Percentiles rank a stretch among this genome's conserved stretches.
Conservation (phyloP, 2,329 filamentous ascomycete genomes). For the Venturia pyrina region DNA sequence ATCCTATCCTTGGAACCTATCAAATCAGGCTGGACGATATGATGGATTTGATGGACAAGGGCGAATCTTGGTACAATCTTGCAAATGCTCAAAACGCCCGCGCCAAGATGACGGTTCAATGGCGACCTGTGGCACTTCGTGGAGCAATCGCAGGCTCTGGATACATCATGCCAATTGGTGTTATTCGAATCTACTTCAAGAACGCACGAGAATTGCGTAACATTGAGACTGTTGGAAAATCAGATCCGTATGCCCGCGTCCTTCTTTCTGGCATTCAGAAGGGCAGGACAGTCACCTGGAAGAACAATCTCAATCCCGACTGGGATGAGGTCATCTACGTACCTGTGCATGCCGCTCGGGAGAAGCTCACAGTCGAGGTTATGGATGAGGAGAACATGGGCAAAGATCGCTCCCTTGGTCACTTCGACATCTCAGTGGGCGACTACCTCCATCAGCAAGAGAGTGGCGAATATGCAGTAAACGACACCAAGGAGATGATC, state of each 20-base stretch:
- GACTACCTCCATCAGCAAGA: conserved; percentile 74
- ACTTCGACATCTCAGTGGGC: conserved; percentile 63
- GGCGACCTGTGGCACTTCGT: conserved; percentile 86
- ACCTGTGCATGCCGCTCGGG: conserved; percentile 73
- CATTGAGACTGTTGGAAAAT: conserved; percentile 91
- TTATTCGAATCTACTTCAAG: conserved; percentile 89
- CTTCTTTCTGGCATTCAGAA: conserved; percentile 85
- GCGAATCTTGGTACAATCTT: conserved; percentile 93
- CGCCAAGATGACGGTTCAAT: conserved; percentile 82
- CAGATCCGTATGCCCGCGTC: conserved; percentile 86
- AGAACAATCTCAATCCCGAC: conserved; percentile 88
- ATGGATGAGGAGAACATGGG: conserved; percentile 94
- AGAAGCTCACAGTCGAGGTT: conserved; percentile 80
- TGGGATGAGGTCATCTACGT: conserved; percentile 96
- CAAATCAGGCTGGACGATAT: conserved; percentile 94
- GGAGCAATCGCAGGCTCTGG: conserved; percentile 65
- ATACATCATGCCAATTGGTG: conserved; percentile 90
- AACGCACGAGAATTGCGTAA: conserved; percentile 77
- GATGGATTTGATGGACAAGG: conserved; percentile 80
- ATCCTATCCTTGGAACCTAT: conserved; percentile 82
- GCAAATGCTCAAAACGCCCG: conserved; percentile 71
- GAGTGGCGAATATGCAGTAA: conserved; percentile 67
- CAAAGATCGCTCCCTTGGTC: conserved; percentile 79
- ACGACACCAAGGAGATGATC: conserved; percentile 59
- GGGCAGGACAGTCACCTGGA: conserved; percentile 85